Evolutionary conservation across 306 rosid genomes (phyloP).

Genomic region (Delonix regia): DNA sequence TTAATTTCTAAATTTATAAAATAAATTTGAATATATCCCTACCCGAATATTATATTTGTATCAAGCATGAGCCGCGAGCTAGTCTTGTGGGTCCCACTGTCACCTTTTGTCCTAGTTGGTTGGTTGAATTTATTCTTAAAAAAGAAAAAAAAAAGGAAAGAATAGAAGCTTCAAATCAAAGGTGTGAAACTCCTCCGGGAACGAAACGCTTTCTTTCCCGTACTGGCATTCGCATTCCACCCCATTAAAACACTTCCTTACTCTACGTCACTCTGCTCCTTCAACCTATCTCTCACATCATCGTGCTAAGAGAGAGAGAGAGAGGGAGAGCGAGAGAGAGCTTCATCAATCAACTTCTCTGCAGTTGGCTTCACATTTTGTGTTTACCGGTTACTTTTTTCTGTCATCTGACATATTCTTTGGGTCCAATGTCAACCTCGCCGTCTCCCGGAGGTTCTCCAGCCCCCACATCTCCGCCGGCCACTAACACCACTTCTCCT

Average conservation of each 20-base stretch:
- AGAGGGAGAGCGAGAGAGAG: background rate
- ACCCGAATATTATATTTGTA: too few relatives aligned
- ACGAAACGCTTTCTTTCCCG: background rate
- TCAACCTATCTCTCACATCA: background rate
- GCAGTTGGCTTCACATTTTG: background rate
- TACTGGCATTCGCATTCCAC: background rate
- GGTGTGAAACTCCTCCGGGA: background rate
- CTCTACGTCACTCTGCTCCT: background rate
- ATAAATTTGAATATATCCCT: too few relatives aligned
- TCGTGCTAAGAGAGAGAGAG: background rate
- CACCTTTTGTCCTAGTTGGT: constrained; percentile 36
- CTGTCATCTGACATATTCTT: background rate
- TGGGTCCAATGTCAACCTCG: background rate
- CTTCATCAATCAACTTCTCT: background rate
- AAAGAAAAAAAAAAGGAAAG: background rate
- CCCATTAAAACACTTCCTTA: background rate
- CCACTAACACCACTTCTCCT: constrained; percentile 39
- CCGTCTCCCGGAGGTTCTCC: constrained; percentile 38
- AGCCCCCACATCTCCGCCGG: constrained; percentile 41
- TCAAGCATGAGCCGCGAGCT: constrained; percentile 41
- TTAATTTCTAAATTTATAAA: too few relatives aligned
- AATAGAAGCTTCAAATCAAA: constrained; percentile 29
- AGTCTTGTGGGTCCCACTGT: constrained; percentile 60
- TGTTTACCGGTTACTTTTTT: background rate
- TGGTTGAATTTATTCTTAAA: constrained; percentile 12